Base-by-base conservation (phyloP, 495 filamentous ascomycete species). In the Aspergillus campestris region DNA sequence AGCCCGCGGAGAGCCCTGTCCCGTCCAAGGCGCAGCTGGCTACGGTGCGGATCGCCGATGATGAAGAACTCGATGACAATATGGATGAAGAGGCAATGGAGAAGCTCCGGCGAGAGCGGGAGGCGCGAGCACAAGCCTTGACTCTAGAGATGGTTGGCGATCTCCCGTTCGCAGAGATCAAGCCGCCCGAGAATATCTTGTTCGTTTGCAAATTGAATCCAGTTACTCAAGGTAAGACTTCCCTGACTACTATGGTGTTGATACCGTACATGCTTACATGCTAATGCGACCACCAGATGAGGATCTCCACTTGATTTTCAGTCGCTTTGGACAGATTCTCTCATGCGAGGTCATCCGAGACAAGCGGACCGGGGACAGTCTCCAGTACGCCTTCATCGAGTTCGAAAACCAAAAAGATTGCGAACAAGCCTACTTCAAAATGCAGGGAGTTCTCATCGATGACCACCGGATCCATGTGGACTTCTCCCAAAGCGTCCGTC, bases 121-220 rank as follows among this genome's bases (percentile, higher is more conserved):
- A 98, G 59, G 94, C 94, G 2, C 80, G 88, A 47, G 92, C 92
- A 4, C 92, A 97, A 60, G 92, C 92, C 2, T 63, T 98, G 50
- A 98, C 92, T 0, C 72, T 98, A 34, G 92, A 98, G 62, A 95
- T 98, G 84, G 89, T 98, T 61, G 92, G 92, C 15, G 92, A 98
- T 64, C 74, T 98, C 45, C 94, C 92, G 8, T 98, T 95, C 60
- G 92, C 92, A 45, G 92, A 97, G 66, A 91, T 98, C 61, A 95
- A 94, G 50, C 92, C 92, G 6, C 92, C 92, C 1, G 92, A 98
- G 66, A 96, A 98, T 58, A 82, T 98, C 27, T 73, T 98, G 9
- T 98, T 98, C 58, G 92, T 98, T 47, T 98, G 92, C 82, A 97
- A 98, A 61, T 72, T 98, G 15, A 98, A 98, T 50, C 94, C 94